Evolutionary conservation across 805 yeast genomes (phyloP).

Genomic region (Wickerhamomyces pijperi): DNA sequence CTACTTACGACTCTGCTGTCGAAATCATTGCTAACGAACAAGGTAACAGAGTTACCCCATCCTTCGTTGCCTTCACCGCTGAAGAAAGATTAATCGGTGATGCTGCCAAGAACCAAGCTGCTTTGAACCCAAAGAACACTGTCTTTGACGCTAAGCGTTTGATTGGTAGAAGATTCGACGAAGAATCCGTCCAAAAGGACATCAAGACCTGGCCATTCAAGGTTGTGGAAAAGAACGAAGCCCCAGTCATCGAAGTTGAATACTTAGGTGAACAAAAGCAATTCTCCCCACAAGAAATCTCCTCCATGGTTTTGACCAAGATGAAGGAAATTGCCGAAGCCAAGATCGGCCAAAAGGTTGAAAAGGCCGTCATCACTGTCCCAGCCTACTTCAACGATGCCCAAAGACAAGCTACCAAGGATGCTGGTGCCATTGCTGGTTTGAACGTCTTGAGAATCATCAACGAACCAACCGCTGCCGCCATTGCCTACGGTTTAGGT

Average conservation of each 20-base stretch:
- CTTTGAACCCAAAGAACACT: constrained; percentile 68
- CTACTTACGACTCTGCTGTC: constrained; percentile 67
- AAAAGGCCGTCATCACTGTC: constrained; percentile 68
- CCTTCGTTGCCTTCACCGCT: constrained; percentile 71
- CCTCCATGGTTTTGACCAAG: constrained; percentile 68
- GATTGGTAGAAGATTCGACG: constrained; percentile 72
- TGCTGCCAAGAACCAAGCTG: constrained; percentile 78
- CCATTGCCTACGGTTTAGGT: constrained; percentile 98
- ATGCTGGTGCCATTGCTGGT: constrained; percentile 75
- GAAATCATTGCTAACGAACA: constrained; percentile 76
- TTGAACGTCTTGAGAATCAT: constrained; percentile 67
- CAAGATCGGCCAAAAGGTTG: constrained; percentile 58
- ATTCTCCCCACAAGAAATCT: constrained; percentile 66
- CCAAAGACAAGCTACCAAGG: constrained; percentile 76
- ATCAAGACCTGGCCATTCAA: constrained; percentile 85
- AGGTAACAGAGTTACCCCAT: constrained; percentile 80
- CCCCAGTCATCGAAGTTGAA: constrained; percentile 62
- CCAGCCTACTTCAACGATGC: constrained; percentile 77
- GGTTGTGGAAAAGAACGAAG: constrained; percentile 51
- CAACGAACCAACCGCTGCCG: constrained; percentile 91
- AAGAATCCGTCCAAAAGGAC: constrained; percentile 73
- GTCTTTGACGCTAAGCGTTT: constrained; percentile 77
- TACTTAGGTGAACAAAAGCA: constrained; percentile 59
- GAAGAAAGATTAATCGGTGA: constrained; percentile 75
- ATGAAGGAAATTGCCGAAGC: constrained; percentile 80